Percentiles rank a stretch among this genome's conserved stretches.
Evolutionary conservation across 805 yeast genomes (phyloP).

Genomic region (Lipomyces sp.): DNA sequence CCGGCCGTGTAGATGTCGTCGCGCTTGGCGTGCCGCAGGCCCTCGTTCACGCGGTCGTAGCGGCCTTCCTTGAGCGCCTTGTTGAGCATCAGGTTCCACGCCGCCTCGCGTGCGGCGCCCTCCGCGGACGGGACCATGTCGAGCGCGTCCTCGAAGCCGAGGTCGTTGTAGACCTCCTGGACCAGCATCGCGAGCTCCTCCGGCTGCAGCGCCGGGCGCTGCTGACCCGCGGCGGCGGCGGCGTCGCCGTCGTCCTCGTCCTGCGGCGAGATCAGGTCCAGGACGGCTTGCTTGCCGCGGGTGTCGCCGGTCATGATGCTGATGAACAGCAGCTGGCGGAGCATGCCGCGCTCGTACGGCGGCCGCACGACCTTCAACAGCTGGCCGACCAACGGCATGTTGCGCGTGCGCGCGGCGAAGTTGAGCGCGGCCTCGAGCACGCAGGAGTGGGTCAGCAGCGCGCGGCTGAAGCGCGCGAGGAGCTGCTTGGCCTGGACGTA

Average conservation of each 20-base stretch:
- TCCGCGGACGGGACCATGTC: not conserved
- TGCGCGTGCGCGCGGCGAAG: constrained; percentile 17
- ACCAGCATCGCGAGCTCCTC: constrained; percentile 14
- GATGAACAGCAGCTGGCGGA: constrained; percentile 14
- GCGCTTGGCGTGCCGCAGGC: not conserved
- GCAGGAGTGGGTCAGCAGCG: not conserved
- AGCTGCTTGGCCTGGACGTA: constrained; percentile 8
- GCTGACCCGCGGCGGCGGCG: not conserved
- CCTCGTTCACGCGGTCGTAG: constrained; percentile 1
- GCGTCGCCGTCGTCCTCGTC: not conserved
- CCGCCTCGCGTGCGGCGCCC: not conserved
- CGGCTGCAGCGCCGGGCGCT: constrained; percentile 2
- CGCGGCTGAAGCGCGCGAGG: constrained; percentile 5
- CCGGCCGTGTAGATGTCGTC: constrained; percentile 6
- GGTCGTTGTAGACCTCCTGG: constrained; percentile 1
- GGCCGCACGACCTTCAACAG: constrained; percentile 1
- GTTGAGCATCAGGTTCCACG: constrained; percentile 10
- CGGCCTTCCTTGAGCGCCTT: constrained; percentile 1
- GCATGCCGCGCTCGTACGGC: constrained; percentile 10
- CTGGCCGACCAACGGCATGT: constrained; percentile 10
- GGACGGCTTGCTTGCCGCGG: not conserved
- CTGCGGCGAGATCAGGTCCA: not conserved
- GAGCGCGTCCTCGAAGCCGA: constrained; percentile 9
- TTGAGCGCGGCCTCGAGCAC: constrained; percentile 17
- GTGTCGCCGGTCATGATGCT: not conserved